Evolutionary conservation across 495 filamentous ascomycete species (phyloP).

Genomic region (Neurospora sp.): DNA sequence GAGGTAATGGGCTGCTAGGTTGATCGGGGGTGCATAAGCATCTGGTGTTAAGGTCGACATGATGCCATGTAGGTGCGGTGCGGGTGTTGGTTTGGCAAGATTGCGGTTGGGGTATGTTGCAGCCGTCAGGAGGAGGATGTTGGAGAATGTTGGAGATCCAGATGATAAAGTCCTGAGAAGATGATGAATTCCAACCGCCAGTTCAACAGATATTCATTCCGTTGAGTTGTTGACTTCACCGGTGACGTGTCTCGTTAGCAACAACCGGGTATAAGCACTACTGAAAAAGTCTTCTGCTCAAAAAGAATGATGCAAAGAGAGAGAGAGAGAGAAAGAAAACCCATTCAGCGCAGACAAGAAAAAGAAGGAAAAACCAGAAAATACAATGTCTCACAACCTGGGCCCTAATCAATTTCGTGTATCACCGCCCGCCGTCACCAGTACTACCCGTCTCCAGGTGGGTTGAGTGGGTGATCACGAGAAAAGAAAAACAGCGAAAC

Average conservation of each 20-base stretch:
- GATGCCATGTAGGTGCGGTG: background rate
- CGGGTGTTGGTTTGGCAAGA: no score
- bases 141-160: no score
- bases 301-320: background rate
- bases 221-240: background rate
- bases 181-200: no score
- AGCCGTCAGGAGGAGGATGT: background rate
- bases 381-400: background rate
- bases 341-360: background rate
- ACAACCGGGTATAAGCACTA: background rate
- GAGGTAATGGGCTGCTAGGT: slow-evolving; percentile 7
- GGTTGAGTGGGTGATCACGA: background rate
- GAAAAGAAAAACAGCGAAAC: background rate
- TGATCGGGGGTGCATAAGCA: background rate
- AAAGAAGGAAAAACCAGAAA: background rate
- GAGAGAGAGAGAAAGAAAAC: background rate
- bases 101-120: background rate
- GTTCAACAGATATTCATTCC: no score
- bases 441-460: background rate
- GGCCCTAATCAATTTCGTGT: background rate
- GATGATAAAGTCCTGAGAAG: no score
- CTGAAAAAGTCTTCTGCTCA: background rate
- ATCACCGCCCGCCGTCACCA: background rate
- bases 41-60: background rate
- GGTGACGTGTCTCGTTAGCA: background rate